Evolutionary conservation across 2,329 filamentous ascomycete species (phyloP), one percentile per base, ranked within the genome.

Genomic region (Cladosporium sp.): DNA sequence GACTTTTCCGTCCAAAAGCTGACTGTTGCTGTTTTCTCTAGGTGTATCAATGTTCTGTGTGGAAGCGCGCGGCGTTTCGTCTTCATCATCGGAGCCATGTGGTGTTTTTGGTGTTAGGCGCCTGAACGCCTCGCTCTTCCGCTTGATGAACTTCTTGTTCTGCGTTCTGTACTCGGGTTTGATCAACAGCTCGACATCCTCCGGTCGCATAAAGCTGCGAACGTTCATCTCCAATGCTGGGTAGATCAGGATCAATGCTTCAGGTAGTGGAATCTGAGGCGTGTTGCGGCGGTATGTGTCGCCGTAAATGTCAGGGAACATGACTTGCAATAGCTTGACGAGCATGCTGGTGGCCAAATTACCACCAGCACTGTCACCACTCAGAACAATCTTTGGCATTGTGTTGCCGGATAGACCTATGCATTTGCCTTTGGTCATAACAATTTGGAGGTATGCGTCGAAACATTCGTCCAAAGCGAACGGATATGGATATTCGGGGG

Each of bases 161-260:
- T 89, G 92, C 71, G 89, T 89, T 28, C 92, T 86, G 75, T 89
- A 88, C 66, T 88, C 86, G 12, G 92, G 88, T 69, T 97, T 93
- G 69, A 92, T 89, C 69, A 99, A 96, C 67, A 99, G 81, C 0
- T 92, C 88, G 92, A 98, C 96, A 76, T 99, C 93, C 77, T 98
- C 94, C 72, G 98, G 94, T 0, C 92, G 93, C 93, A 99, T 98
- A 95, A 95, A 99, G 77, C 93, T 97, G 44, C 92, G 92, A 70
- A 98, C 98, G 73, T 96, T 97, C 91, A 98, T 93, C 73, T 98
- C 95, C 66, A 99, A 81, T 0, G 90, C 89, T 0, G 95, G 95
- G 73, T 99, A 99, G 66, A 96, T 88, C 58, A 97, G 83, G 0
- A 98, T 84, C 8, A 98, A 79, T 0, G 93, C 94, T 62, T 91